These are phyloP conservation scores for Eragrostis nindensis DNA, from an alignment of 176 grass and related monocot genomes.

Conservation along the genomic window DNA sequence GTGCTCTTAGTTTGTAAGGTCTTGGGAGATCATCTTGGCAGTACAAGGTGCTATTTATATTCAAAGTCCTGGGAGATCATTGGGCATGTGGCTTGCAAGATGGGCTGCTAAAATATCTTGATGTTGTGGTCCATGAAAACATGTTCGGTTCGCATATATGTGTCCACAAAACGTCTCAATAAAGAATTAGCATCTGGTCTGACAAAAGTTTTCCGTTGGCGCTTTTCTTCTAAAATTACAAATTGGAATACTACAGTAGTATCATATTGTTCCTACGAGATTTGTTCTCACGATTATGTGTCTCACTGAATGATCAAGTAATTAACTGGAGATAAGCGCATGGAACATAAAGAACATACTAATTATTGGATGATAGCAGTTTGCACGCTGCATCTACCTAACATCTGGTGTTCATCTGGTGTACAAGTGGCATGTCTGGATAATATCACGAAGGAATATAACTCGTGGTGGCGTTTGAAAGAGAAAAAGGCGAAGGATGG, in stretches of 20 bases:
- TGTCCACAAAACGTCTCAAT: not conserved
- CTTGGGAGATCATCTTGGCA: too few species aligned
- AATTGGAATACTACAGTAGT: not conserved
- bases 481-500: not conserved
- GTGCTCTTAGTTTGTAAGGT: too few species aligned
- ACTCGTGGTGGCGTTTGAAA: not conserved
- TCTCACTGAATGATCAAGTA: too few species aligned
- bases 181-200: not conserved
- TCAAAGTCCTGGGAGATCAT: not conserved
- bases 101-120: not conserved
- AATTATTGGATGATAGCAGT: not conserved
- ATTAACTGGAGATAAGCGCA: too few species aligned
- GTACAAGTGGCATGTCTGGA: not conserved
- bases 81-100: not conserved
- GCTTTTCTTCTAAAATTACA: not conserved
- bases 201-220: not conserved
- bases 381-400: not conserved
- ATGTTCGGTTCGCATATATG: not conserved
- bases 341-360: too few species aligned
- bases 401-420: not conserved
- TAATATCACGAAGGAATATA: not conserved
- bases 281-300: not conserved
- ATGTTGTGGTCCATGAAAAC: constrained; percentile 5
- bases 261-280: not conserved
- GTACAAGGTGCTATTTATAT: constrained; percentile 27